Conservation (phyloP, 164 flowering plant species). For the Magnolia sinica region DNA sequence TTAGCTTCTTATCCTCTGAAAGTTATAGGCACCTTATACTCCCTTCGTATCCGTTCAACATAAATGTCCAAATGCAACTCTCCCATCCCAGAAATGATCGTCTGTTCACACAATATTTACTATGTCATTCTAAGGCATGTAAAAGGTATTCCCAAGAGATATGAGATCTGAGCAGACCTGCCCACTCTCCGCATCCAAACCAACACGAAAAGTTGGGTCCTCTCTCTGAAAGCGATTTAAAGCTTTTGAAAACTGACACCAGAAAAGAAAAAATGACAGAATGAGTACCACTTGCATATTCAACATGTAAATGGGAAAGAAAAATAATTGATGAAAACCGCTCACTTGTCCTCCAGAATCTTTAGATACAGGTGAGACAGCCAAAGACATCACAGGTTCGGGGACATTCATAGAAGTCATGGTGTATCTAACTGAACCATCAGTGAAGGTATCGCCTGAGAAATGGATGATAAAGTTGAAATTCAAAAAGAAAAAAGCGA, state of each 20-base stretch:
- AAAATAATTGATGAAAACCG: constrained; percentile 3
- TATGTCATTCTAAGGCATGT: constrained; percentile 7
- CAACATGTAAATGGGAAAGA: background rate
- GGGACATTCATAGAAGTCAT: constrained; percentile 99
- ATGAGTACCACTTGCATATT: background rate
- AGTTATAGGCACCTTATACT: constrained; percentile 66
- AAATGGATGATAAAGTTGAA: background rate
- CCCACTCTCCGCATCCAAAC: constrained; percentile 96
- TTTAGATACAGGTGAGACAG: constrained; percentile 90
- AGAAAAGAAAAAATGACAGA: constrained; percentile 6
- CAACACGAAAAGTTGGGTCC: constrained; percentile 99
- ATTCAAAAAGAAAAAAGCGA: background rate
- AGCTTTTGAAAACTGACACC: constrained; percentile 89
- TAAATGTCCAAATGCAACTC: constrained; percentile 97
- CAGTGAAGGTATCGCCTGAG: constrained; percentile 95
- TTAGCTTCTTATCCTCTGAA: background rate
- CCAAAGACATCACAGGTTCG: constrained; percentile 99
- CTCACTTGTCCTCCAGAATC: constrained; percentile 96
- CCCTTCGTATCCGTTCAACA: constrained; percentile 95
- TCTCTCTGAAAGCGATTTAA: constrained; percentile 96
- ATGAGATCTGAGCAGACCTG: constrained; percentile 48
- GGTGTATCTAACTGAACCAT: constrained; percentile 89
- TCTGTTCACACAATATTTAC: constrained; percentile 39
- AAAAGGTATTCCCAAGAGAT: constrained; percentile 3
- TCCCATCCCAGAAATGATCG: constrained; percentile 99